Evolutionary conservation across 305 asterid genomes (phyloP), one percentile per base, ranked within the genome.

Genomic region (Plantago lanceolata): DNA sequence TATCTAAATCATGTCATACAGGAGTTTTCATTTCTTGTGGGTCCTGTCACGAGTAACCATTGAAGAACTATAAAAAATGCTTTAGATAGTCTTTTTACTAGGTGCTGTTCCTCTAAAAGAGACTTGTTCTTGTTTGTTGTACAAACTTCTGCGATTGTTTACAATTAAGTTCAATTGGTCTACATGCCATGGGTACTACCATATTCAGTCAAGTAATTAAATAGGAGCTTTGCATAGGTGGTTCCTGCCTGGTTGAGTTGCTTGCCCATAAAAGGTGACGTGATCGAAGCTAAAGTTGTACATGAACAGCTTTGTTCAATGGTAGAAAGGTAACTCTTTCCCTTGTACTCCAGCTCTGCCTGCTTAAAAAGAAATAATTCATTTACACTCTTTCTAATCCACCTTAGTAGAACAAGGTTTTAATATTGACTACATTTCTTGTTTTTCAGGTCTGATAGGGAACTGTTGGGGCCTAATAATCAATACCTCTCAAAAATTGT

Each of bases 241-340:
- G 79, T 87, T 73, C 98, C 96, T 49, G 95, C 95, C 59, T 91
- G 98, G 98, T 74, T 91, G 82, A 73, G 83, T 75, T 91, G 96
- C 75, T 75, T 91, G 75, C 98, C 98, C 2, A 71, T 88, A 67
- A 91, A 89, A 67, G 89, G 89, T 51, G 98, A 91, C 79, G 78
- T 85, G 19, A 83, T 88, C 51, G 98, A 91, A 77, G 98, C 95
- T 31, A 88, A 91, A 77, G 89, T 79, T 72, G 98, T 91, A 57
- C 98, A 88, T 49, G 98, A 91, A 49, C 95, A 82, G 79, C 96
- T 89, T 37, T 89, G 95, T 71, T 76, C 87, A 28, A 89, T 89
- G 95, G 93, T 86, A 28, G 95, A 88, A 81, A 82, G 92, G 94
- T 81, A 73, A 48, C 71, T 18, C 24, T 48, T 49, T 69, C 56